phyloP scores from a whole-genome alignment of 176 grass and related monocot genomes.

The Ampelocalamus luodianensis region DNA sequence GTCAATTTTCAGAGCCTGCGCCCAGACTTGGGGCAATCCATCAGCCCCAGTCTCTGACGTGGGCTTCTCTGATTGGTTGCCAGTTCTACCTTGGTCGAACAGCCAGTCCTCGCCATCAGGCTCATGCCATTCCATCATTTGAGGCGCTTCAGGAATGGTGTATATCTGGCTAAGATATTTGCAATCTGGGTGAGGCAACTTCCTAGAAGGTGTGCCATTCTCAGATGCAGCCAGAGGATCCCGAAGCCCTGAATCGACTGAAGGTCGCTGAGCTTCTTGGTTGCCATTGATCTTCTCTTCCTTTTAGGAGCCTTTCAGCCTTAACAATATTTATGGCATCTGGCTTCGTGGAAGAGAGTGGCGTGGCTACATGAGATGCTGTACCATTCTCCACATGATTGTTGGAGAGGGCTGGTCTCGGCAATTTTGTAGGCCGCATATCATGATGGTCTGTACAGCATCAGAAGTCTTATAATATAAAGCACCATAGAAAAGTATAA shows the following conservation, averaged over 20 bases:
- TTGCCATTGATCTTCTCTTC: conserved; percentile 63
- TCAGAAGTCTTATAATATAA: conserved; percentile 71
- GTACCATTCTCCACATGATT: conserved; percentile 69
- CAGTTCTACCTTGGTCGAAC: conserved; percentile 31
- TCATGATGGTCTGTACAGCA: conserved; percentile 70
- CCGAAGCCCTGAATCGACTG: conserved; percentile 24
- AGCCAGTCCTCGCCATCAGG: conserved; percentile 56
- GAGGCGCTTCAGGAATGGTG: conserved; percentile 61
- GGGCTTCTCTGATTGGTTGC: conserved; percentile 38
- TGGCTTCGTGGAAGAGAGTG: conserved; percentile 60
- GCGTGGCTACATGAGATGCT: conserved; percentile 64
- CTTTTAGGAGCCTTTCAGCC: conserved; percentile 54
- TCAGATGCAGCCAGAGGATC: conserved; percentile 39
- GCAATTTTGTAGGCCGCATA: conserved; percentile 64
- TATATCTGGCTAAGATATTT: conserved; percentile 69
- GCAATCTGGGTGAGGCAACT: conserved; percentile 56
- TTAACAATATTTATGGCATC: conserved; percentile 50
- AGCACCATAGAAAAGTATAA: conserved; percentile 57
- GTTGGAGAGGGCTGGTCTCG: conserved; percentile 53
- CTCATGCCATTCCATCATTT: conserved; percentile 60
- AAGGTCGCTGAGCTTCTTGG: conserved; percentile 47
- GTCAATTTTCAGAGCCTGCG: conserved; percentile 54
- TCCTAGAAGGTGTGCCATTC: conserved; percentile 40
- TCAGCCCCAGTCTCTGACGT: conserved; percentile 26
- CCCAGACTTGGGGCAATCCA: conserved; percentile 54